These are phyloP conservation scores for Carex littledalei DNA, from an alignment of 176 grass and related monocot genomes.

Conservation along the genomic window DNA sequence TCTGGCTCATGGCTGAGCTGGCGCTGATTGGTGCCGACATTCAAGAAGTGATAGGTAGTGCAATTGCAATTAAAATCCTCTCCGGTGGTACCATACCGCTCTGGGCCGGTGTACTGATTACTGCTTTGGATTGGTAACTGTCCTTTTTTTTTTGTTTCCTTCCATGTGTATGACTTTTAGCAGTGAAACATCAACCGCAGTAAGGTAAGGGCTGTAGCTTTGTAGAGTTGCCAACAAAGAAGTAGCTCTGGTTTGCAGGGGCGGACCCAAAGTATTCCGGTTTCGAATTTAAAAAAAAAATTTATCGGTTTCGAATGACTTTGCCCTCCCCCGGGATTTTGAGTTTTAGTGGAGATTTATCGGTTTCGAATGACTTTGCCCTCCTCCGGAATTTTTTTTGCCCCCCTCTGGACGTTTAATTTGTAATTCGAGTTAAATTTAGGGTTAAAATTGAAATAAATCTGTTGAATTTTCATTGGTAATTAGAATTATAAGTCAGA, in stretches of 20 bases:
- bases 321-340: too few relatives aligned
- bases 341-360: too few relatives aligned
- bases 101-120: constrained; percentile 75
- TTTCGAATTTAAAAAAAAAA: too few relatives aligned
- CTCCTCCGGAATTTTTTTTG: too few relatives aligned
- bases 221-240: neutral
- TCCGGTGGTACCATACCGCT: constrained; percentile 45
- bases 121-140: constrained; percentile 22
- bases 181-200: neutral
- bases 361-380: too few relatives aligned
- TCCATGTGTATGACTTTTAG: neutral
- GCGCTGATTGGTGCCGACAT: constrained; percentile 84
- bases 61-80: constrained; percentile 82
- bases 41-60: constrained; percentile 68
- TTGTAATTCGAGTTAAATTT: too few relatives aligned
- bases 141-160: neutral
- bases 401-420: too few relatives aligned
- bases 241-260: neutral
- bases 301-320: too few relatives aligned
- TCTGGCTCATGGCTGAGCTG: constrained; percentile 67
- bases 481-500: too few relatives aligned
- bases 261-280: too few relatives aligned
- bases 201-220: neutral
- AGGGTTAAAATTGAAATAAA: too few relatives aligned
- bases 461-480: too few relatives aligned